phyloP scores from a whole-genome alignment of 2,329 filamentous ascomycete species.

The Cladosporium austrohemisphaericum region DNA sequence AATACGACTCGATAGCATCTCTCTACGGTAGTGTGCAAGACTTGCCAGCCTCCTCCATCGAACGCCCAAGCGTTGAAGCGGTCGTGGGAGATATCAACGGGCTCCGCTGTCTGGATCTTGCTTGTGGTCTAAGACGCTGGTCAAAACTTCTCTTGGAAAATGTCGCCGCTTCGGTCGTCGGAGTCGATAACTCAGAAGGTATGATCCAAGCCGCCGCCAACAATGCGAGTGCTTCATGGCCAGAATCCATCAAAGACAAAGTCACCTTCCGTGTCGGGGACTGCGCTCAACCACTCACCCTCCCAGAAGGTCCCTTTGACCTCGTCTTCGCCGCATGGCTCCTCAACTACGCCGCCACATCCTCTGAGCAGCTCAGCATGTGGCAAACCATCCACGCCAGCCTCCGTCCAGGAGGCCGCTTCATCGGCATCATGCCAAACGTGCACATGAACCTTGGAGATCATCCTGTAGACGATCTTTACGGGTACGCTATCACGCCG shows the following conservation, averaged over 20 bases:
- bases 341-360: not conserved
- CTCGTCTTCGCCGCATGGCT: not conserved
- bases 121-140: constrained; percentile 18
- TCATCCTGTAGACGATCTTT: not conserved
- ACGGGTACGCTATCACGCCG: not conserved
- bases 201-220: not conserved
- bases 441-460: not conserved
- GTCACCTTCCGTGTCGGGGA: not conserved
- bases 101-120: constrained; percentile 18
- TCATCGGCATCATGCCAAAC: not conserved
- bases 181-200: not conserved
- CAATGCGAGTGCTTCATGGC: not conserved
- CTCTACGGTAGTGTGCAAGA: not conserved
- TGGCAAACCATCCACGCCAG: not conserved
- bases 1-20: constrained; percentile 7
- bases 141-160: constrained; percentile 13
- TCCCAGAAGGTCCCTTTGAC: not conserved
- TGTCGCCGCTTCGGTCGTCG: constrained; percentile 16
- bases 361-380: not conserved
- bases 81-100: constrained; percentile 15
- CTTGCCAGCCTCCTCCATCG: constrained; percentile 10
- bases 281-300: not conserved
- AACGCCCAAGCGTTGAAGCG: constrained; percentile 1
- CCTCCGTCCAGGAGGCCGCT: not conserved
- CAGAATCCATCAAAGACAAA: not conserved